Percentiles rank a stretch among this genome's conserved stretches.
phyloP scores from a whole-genome alignment of 2,329 filamentous ascomycete genomes.

The Aspergillus cejpii region DNA sequence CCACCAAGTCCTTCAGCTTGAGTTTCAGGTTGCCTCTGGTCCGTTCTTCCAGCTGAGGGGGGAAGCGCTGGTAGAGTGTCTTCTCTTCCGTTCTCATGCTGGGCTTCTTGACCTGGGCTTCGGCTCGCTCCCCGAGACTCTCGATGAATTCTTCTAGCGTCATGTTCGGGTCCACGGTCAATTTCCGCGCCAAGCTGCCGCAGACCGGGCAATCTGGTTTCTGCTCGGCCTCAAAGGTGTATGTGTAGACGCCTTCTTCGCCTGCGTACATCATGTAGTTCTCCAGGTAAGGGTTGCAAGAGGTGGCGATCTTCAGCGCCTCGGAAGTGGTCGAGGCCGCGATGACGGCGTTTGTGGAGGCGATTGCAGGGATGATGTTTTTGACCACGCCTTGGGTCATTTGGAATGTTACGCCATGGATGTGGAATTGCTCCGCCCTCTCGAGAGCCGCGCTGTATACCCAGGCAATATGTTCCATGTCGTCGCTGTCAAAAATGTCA shows the following conservation, averaged over 20 bases:
- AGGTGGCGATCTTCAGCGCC: slow-evolving; percentile 86
- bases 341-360: slow-evolving; percentile 94
- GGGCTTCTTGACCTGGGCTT: slow-evolving; percentile 89
- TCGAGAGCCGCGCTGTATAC: slow-evolving; percentile 76
- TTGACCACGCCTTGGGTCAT: slow-evolving; percentile 97
- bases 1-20: slow-evolving; percentile 69
- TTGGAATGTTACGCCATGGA: slow-evolving; percentile 85
- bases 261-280: slow-evolving; percentile 99
- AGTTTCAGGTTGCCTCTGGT: slow-evolving; percentile 75
- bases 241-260: slow-evolving; percentile 91
- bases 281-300: slow-evolving; percentile 70
- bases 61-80: slow-evolving; percentile 84
- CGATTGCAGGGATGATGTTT: slow-evolving; percentile 98
- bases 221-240: slow-evolving; percentile 91
- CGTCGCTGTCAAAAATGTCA: slow-evolving; percentile 83
- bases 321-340: slow-evolving; percentile 95
- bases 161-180: slow-evolving; percentile 62
- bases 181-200: slow-evolving; percentile 69
- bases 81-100: slow-evolving; percentile 73
- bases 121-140: slow-evolving; percentile 71
- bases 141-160: slow-evolving; percentile 83
- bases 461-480: slow-evolving; percentile 97
- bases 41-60: slow-evolving; percentile 72
- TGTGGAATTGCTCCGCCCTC: slow-evolving; percentile 81
- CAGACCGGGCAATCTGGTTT: slow-evolving; percentile 95